phyloP scores from a whole-genome alignment of 306 rosid species.

The Rosa lucieae region DNA sequence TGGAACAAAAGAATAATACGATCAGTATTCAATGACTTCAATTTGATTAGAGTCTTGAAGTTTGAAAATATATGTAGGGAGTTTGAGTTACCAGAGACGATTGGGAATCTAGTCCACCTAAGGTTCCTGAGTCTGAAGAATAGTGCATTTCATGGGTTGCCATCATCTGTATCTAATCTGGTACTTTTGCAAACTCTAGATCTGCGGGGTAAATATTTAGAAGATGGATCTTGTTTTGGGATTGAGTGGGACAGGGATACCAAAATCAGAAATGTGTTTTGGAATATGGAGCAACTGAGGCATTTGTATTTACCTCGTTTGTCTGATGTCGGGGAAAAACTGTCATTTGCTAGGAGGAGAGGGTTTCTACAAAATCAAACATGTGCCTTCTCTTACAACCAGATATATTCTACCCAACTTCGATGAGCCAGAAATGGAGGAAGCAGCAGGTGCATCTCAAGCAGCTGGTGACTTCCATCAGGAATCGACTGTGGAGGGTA shows the following conservation, averaged over 20 bases:
- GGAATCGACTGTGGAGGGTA: neutral
- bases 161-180: conserved; percentile 6
- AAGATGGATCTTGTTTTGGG: neutral
- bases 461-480: neutral
- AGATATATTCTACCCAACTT: too few relatives aligned
- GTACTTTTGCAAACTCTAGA: conserved; percentile 4
- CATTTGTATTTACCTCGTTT: too few relatives aligned
- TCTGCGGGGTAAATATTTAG: neutral
- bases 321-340: too few relatives aligned
- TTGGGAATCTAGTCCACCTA: conserved; percentile 15
- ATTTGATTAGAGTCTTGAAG: conserved; percentile 6
- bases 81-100: neutral
- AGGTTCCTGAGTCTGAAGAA: neutral
- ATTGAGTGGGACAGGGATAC: too few relatives aligned
- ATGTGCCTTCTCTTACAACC: conserved; percentile 39
- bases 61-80: neutral
- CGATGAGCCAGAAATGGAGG: too few relatives aligned
- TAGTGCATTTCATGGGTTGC: fast-evolving
- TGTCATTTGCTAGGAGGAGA: neutral
- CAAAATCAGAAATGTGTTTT: neutral
- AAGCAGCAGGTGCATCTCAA: too few relatives aligned
- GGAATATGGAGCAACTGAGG: too few relatives aligned
- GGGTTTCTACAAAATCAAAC: conserved; percentile 33
- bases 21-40: neutral
- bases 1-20: neutral